Evolutionary conservation across 345 rosid species (phyloP), one percentile per base, ranked within the genome.

Genomic region (Dipteronia dyeriana): DNA sequence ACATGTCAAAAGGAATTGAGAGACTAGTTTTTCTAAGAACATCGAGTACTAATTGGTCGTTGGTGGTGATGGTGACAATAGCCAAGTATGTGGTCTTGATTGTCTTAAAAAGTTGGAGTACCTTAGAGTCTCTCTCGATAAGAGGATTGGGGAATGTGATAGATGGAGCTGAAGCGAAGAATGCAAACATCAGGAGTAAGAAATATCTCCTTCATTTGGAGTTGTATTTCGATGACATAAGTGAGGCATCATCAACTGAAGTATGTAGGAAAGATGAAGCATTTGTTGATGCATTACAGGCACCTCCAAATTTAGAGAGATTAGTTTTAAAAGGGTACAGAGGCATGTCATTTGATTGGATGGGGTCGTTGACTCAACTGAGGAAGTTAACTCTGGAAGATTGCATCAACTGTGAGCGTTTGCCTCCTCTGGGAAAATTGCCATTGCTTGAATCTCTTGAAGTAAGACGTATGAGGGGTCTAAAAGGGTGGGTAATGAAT

Each of bases 1-100:
- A 8, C 61, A 25, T 80, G 68, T 76, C 82, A 19, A 56, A 29
- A 56, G 82, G 82, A 29, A 53, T 80, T 4, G 73, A 9, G 53
- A 64, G 22, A 26, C 41, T 80, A 75, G 54, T 10, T 17, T 4
- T 13, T 56, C 79, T 80, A 5, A 59, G 66, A 17, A 63, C 76
- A 11, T 10, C 75, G 16, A 26, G 7, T 2, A n/a, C n/a, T n/a
- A 3, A 4, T 8, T 62, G 38, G 38, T 62, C 12, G 66, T 25
- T 3, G 66, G 12, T 34, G 26, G 13, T 62, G 66, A 20, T 62
- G 16, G 66, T 17, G 9, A 9, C 10, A 9, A 60, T 25, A 22
- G 12, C 63, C 9, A 20, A 1, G 63, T 7, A 9, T 19, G 4
- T 59, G 9, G 11, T 7, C 23, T 19, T 19, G 63, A 13, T 6